A percentile compares a stretch with the other conserved stretches of the same genome.
phyloP scores from a whole-genome alignment of 306 rosid species.

The Elaeagnus macrophylla region DNA sequence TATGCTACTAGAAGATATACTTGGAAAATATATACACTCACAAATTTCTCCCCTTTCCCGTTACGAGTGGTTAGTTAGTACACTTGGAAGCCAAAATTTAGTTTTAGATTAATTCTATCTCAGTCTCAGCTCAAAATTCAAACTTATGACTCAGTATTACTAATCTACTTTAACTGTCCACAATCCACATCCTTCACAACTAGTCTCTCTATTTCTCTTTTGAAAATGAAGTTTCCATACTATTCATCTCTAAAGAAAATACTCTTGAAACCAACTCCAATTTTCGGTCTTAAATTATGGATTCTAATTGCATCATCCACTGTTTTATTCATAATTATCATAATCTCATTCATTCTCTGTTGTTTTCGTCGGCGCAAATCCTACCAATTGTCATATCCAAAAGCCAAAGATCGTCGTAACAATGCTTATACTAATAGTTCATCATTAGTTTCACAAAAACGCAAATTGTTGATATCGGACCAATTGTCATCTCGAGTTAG shows the following conservation, averaged over 20 bases:
- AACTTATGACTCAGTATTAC: too few relatives aligned
- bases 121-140: neutral
- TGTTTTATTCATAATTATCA: conserved; percentile 11
- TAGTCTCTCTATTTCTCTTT: conserved; percentile 1
- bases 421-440: conserved; percentile 8
- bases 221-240: conserved; percentile 6
- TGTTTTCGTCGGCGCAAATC: conserved; percentile 14
- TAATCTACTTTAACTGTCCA: neutral
- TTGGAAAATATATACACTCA: too few relatives aligned
- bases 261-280: conserved; percentile 22
- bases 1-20: too few relatives aligned
- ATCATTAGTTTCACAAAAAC: conserved; percentile 21
- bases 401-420: conserved; percentile 8
- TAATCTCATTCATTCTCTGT: conserved; percentile 4
- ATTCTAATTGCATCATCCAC: conserved; percentile 16
- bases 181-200: neutral
- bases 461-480: conserved; percentile 3
- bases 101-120: neutral
- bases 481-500: conserved; percentile 3
- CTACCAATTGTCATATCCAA: conserved; percentile 13
- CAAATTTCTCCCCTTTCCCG: too few relatives aligned
- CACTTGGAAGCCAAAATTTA: too few relatives aligned
- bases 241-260: conserved; percentile 2
- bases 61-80: too few relatives aligned
- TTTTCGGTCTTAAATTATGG: conserved; percentile 44